Conservation (phyloP, 768 basidiomycete species). For the Pleurotus citrinopileatus region DNA sequence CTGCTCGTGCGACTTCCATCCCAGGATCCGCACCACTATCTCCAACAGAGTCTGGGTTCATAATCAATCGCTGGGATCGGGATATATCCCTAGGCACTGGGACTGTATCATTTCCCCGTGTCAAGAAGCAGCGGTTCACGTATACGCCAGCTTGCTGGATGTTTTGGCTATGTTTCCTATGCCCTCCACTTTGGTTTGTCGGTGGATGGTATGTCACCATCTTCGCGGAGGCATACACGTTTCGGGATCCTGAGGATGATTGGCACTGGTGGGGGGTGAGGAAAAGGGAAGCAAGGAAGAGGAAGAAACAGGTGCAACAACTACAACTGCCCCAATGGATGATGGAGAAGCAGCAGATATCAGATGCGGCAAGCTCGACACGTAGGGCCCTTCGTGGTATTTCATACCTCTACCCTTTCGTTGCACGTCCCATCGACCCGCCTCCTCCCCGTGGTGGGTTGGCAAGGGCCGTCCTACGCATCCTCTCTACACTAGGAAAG, state of each 20-base stretch:
- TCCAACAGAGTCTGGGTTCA: slow-evolving; percentile 45
- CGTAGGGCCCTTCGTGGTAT: slow-evolving; percentile 27
- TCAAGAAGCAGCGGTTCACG: slow-evolving; percentile 28
- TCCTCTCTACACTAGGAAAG: slow-evolving; percentile 34
- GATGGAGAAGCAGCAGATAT: slow-evolving; percentile 37
- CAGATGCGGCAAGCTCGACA: slow-evolving; percentile 23
- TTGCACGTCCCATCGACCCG: slow-evolving; percentile 43
- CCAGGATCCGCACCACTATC: slow-evolving; percentile 21
- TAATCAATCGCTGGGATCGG: slow-evolving; percentile 47
- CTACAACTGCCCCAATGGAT: slow-evolving; percentile 37
- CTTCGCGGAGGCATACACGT: slow-evolving; percentile 39
- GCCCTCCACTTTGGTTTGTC: slow-evolving; percentile 72
- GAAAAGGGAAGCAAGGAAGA: slow-evolving; percentile 14
- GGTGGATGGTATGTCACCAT: slow-evolving; percentile 70
- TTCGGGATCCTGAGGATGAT: slow-evolving; percentile 23
- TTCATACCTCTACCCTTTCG: slow-evolving; percentile 58
- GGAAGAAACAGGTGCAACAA: slow-evolving; percentile 12
- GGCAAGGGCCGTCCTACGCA: slow-evolving; percentile 14
- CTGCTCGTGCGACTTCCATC: not conserved
- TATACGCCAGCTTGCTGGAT: slow-evolving; percentile 51
- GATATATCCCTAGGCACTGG: slow-evolving; percentile 36
- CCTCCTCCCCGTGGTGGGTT: slow-evolving; percentile 22
- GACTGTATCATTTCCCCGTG: slow-evolving; percentile 24
- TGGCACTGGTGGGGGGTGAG: slow-evolving; percentile 14
- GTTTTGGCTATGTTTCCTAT: slow-evolving; percentile 76